A percentile compares a stretch with the other conserved stretches of the same genome.
These are phyloP conservation scores for Lactarius quietus DNA, from an alignment of 768 basidiomycete species.

Conservation along the genomic window DNA sequence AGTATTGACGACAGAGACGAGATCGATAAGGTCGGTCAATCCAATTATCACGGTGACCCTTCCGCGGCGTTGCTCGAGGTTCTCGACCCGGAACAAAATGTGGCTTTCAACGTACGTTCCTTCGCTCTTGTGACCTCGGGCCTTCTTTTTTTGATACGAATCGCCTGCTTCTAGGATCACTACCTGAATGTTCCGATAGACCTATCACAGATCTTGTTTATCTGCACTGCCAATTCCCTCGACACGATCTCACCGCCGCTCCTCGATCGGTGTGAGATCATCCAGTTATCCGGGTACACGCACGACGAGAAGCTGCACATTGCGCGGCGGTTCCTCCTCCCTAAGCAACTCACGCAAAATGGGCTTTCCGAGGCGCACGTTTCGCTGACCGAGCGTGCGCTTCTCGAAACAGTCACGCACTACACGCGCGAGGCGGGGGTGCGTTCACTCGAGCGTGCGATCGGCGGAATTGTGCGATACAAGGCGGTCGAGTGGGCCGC, in stretches of 20 bases:
- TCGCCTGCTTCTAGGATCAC: constrained; percentile 67
- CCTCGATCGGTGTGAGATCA: constrained; percentile 85
- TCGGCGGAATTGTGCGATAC: constrained; percentile 83
- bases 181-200: constrained; percentile 89
- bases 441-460: constrained; percentile 80
- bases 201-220: constrained; percentile 83
- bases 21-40: constrained; percentile 86
- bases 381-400: constrained; percentile 60
- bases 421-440: constrained; percentile 94
- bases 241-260: constrained; percentile 88
- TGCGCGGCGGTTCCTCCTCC: constrained; percentile 79
- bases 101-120: constrained; percentile 63
- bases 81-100: constrained; percentile 91
- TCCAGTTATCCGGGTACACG: constrained; percentile 81
- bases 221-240: constrained; percentile 88
- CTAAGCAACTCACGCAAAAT: constrained; percentile 82
- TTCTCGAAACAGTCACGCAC: constrained; percentile 67
- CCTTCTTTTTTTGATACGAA: neutral
- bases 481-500: constrained; percentile 93
- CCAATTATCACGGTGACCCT: constrained; percentile 90
- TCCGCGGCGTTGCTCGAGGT: constrained; percentile 88
- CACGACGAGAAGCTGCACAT: constrained; percentile 92
- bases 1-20: constrained; percentile 54
- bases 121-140: neutral
- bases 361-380: constrained; percentile 63